Evolutionary conservation across 345 rosid genomes (phyloP), one percentile per base, ranked within the genome.

Genomic region (Eutrema heterophyllum): DNA sequence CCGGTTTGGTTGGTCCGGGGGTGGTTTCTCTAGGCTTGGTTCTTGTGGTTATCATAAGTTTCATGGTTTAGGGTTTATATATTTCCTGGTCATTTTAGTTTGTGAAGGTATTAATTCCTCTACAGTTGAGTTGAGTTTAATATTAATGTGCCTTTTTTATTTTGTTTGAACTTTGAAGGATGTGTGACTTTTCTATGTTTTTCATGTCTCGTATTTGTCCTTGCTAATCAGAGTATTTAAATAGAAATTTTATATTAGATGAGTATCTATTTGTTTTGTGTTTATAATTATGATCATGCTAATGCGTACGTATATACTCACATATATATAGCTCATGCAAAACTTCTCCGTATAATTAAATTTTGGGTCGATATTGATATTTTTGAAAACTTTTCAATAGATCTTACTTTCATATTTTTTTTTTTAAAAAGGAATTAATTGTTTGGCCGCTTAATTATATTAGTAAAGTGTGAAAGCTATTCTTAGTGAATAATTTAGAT

Each of bases 11-110:
- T 51, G 24, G 29, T 57, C 63, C 72, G 8, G 56, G 32, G 27
- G 0, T 45, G 41, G 62, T 51, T 53, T 72, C 52, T 52, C 53
- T 72, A 39, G 44, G 54, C 50, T 61, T 72, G 73, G 32, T 71
- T 56, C 40, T 77, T 44, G 64, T 64, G 36, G 45, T 51, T 58
- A 51, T 77, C 39, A 58, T 71, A 41, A 65, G 44, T 33, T 65
- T 0, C 41, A 12, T 71, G 52, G 9, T 58, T 51, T 77, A 77
- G 44, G 43, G 41, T 13, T 48, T 29, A 30, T 46, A 33, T 46
- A 15, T 38, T 49, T 3, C 18, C 40, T 38, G 13, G 40, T 40
- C 4, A 38, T n/a, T 46, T 49, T 26, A 32, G 32, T 38, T 18
- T 35, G 38, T n/a, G 61, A 49, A 38, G 1, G 52, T 30, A 3